Evolutionary conservation across 2,329 filamentous ascomycete species (phyloP).

Genomic region (Nemania sp.): DNA sequence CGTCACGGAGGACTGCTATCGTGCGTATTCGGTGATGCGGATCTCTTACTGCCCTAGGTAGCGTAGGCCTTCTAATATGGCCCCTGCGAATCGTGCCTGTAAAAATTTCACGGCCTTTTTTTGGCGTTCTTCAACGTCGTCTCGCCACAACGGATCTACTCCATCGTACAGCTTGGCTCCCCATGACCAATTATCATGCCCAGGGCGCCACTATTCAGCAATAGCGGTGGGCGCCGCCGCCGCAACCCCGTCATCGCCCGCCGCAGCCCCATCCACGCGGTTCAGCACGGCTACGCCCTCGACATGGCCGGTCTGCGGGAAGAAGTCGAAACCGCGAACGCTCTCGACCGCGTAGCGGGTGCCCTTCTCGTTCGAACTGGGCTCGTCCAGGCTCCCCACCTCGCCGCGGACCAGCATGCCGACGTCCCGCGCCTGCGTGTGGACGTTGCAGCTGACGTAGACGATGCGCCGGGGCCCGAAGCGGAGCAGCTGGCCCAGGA

Average conservation of each 20-base stretch:
- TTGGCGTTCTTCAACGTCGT: too few relatives aligned
- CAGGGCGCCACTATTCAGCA: background rate
- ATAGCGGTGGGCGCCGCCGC: background rate
- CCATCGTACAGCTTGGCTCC: background rate
- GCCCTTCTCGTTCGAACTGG: constrained; percentile 38
- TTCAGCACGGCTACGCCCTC: constrained; percentile 70
- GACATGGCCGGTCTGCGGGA: constrained; percentile 81
- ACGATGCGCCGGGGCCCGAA: constrained; percentile 81
- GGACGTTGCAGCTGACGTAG: constrained; percentile 97
- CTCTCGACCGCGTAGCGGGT: constrained; percentile 84
- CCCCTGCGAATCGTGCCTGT: too few relatives aligned
- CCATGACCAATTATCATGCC: too few relatives aligned
- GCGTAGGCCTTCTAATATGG: too few relatives aligned
- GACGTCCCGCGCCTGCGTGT: constrained; percentile 93
- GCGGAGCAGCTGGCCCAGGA: constrained; percentile 77
- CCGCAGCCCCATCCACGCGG: constrained; percentile 50
- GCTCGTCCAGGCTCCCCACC: constrained; percentile 38
- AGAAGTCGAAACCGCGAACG: constrained; percentile 92
- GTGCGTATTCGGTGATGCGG: background rate
- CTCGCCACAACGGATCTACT: too few relatives aligned
- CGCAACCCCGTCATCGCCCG: background rate
- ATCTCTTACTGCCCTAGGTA: too few relatives aligned
- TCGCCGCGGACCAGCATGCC: constrained; percentile 81
- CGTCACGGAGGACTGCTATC: background rate
- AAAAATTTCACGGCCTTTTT: too few relatives aligned